phyloP scores from a whole-genome alignment of 306 rosid genomes.

The Biancaea sappan region DNA sequence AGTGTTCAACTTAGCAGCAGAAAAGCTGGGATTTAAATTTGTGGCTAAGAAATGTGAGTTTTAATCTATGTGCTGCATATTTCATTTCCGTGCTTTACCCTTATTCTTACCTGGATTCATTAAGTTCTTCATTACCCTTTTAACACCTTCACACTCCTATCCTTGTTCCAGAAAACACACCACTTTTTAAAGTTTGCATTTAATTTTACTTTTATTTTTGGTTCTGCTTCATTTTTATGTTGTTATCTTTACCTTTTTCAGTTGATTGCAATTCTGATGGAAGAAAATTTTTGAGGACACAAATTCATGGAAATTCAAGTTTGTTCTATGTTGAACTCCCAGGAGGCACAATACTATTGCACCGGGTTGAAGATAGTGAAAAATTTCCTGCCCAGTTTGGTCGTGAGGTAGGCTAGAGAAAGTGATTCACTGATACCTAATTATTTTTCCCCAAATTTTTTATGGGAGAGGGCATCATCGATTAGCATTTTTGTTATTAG shows the following conservation, averaged over 20 bases:
- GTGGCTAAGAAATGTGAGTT: conserved; percentile 57
- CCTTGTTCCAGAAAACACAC: conserved; percentile 17
- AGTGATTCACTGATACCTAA: conserved; percentile 1
- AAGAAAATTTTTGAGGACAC: conserved; percentile 69
- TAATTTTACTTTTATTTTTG: not conserved
- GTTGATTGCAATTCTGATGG: conserved; percentile 68
- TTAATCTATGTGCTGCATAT: conserved; percentile 27
- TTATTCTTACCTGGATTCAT: conserved; percentile 19
- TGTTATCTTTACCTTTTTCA: conserved; percentile 45
- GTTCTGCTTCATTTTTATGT: conserved; percentile 36
- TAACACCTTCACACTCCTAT: conserved; percentile 24
- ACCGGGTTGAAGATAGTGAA: conserved; percentile 69
- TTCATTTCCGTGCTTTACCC: not conserved
- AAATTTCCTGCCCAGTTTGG: conserved; percentile 91
- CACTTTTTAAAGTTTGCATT: not conserved
- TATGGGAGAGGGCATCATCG: not conserved
- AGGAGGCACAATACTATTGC: conserved; percentile 67
- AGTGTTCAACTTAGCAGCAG: conserved; percentile 84
- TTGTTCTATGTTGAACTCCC: conserved; percentile 86
- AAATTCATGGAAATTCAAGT: conserved; percentile 64
- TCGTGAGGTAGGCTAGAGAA: conserved; percentile 75
- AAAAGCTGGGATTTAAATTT: conserved; percentile 78
- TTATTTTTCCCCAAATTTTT: not conserved
- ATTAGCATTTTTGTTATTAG: conserved; percentile 10
- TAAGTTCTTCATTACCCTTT: conserved; percentile 15